These are phyloP conservation scores for Polytrichum commune DNA, from an alignment of 225 moss, liverwort and hornwort genomes.

Conservation along the genomic window DNA sequence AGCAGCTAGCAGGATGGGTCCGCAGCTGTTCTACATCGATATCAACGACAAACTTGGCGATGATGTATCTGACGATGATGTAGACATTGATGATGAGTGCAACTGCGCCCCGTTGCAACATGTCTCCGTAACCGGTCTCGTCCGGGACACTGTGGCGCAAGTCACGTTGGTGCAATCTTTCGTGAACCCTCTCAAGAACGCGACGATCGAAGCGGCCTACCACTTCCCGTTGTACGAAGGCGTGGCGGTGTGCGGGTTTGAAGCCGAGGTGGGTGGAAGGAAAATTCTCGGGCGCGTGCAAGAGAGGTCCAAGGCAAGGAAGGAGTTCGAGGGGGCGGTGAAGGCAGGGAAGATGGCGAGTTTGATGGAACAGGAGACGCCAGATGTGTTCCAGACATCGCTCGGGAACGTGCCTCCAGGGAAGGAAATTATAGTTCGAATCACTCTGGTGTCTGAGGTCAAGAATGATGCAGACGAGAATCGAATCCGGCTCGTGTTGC, in stretches of 20 bases:
- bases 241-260: conserved; percentile 37
- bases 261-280: conserved; percentile 38
- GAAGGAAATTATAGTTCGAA: conserved; percentile 31
- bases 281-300: conserved; percentile 37
- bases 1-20: too few relatives aligned
- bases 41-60: neutral
- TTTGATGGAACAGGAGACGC: conserved; percentile 35
- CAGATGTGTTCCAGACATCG: conserved; percentile 48
- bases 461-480: conserved; percentile 55
- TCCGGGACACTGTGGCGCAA: conserved; percentile 34
- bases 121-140: conserved; percentile 28
- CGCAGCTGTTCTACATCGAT: too few relatives aligned
- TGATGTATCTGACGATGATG: conserved; percentile 17
- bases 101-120: conserved; percentile 24
- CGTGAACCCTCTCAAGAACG: conserved; percentile 18
- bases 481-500: conserved; percentile 52
- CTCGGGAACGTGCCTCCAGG: conserved; percentile 50
- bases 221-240: conserved; percentile 53
- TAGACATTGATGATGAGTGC: conserved; percentile 1
- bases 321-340: conserved; percentile 36
- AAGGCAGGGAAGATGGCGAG: conserved; percentile 40
- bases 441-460: conserved; percentile 43
- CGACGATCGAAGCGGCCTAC: conserved; percentile 42
- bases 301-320: conserved; percentile 39
- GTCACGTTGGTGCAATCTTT: conserved; percentile 40